Conservation (phyloP, 108 stramenopile genomes). For the Cyclotella choctawhatcheeana region DNA sequence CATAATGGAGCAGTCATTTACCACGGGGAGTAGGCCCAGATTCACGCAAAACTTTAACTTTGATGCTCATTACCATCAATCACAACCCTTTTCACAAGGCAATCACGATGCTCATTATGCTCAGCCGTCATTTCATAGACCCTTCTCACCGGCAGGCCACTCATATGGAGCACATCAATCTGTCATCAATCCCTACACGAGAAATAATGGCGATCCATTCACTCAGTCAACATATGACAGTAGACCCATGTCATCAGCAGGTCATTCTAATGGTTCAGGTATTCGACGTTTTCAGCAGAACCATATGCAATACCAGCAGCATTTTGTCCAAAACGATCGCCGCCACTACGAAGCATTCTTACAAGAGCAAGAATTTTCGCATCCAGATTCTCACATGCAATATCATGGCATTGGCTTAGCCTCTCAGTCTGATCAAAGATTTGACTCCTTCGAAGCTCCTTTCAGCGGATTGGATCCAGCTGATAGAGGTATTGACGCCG, state of each 20-base stretch:
- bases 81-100: neutral
- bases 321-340: neutral
- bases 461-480: slow-evolving; percentile 2
- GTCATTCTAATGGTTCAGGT: slow-evolving; percentile 5
- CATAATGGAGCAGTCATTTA: neutral
- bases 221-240: neutral
- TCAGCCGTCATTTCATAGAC: neutral
- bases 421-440: neutral
- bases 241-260: slow-evolving; percentile 8
- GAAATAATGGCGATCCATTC: neutral
- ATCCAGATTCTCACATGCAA: neutral
- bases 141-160: neutral
- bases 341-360: neutral
- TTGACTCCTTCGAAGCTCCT: neutral
- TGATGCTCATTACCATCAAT: neutral
- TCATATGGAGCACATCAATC: neutral
- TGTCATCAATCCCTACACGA: neutral
- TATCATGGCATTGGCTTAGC: neutral
- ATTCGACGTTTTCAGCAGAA: neutral
- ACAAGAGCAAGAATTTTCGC: neutral
- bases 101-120: neutral
- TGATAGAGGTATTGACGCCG: neutral
- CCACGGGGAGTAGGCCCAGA: neutral
- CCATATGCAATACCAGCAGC: neutral
- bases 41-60: neutral